Evolutionary conservation across 352 stramenopile species (phyloP).

Genomic region (Globisporangium canariense): DNA sequence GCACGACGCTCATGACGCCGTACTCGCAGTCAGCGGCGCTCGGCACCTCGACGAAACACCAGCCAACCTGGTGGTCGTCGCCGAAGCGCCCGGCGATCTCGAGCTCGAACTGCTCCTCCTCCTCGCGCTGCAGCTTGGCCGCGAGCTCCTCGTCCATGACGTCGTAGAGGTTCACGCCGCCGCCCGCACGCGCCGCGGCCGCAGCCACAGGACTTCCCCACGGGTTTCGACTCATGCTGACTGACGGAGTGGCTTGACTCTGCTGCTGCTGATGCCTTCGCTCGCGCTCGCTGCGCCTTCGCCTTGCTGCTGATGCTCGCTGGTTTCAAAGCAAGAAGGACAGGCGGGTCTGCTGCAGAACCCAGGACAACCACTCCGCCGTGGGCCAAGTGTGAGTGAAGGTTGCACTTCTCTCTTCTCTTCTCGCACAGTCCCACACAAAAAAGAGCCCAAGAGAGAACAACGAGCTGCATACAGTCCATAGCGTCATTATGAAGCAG

Average conservation of each 20-base stretch:
- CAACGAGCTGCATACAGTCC: background rate
- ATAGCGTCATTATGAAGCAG: no score
- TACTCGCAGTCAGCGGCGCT: conserved; percentile 37
- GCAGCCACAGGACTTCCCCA: conserved; percentile 27
- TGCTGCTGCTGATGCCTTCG: background rate
- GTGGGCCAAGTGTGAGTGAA: conserved; percentile 21
- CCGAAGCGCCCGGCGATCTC: conserved; percentile 65
- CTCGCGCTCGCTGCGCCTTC: background rate
- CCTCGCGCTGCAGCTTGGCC: conserved; percentile 63
- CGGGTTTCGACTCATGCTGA: conserved; percentile 24
- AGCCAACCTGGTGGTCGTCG: conserved; percentile 50
- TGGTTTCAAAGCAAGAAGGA: conserved; percentile 11
- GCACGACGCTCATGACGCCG: conserved; percentile 71
- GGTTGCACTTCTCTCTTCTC: conserved; percentile 7
- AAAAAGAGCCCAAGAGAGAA: conserved; percentile 2
- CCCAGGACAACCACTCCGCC: conserved; percentile 11
- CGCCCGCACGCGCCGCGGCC: conserved; percentile 17
- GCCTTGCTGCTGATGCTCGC: conserved; percentile 1
- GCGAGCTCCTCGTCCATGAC: conserved; percentile 75
- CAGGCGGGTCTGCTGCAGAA: conserved; percentile 12
- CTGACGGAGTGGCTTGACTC: background rate
- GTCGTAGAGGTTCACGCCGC: conserved; percentile 49
- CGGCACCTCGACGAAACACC: conserved; percentile 77
- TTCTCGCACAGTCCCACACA: conserved; percentile 7
- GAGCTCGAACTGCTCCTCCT: conserved; percentile 62